Base-by-base conservation (phyloP, 106 monocot genomes). In the Amphibolis antarctica region DNA sequence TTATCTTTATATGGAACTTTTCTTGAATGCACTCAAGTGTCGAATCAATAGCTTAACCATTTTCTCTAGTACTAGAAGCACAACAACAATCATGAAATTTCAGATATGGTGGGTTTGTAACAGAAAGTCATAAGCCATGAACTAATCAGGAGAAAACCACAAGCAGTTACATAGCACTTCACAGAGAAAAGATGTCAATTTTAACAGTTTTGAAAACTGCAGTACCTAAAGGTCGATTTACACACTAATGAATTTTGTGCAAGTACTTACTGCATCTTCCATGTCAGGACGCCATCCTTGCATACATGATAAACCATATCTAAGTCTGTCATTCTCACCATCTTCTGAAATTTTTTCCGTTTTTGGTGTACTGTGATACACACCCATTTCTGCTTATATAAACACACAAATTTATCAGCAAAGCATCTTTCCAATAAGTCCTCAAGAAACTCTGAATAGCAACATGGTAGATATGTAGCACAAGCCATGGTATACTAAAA, bases 211-310 rank as follows among this genome's bases (percentile, higher is more conserved):
- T 49, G n/a, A 49, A 13, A 49, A 17, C 3, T 49, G n/a, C 17
- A n/a, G n/a, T 28, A 57, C 15, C 15, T 57, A 57, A 28, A 57
- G 28, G 14, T 13, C 14, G 13, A 28, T 0, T 25, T 14, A 13
- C 48, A 49, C 13, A 49, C 36, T 10, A 53, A 12, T 22, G 53
- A 53, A 21, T 22, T 1, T 10, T 22, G 19, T 53, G 19, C 24
- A n/a, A 60, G 25, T 51, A 77, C 82, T 82, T 57, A 86, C 86
- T 17, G 86, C 86, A 86, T 86, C 86, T 80, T 86, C 86, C 86
- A 86, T 86, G 29, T 60, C 66, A 62, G 86, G 63, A 61, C 82
- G 86, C 86, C 86, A 86, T 69, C 86, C 86, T 72, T 86, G 86
- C 86, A 86, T 86, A 55, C 82, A 86, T 25, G 86, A 86, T 44